A percentile compares a stretch with the other conserved stretches of the same genome.
phyloP scores from a whole-genome alignment of 2,329 filamentous ascomycete genomes.

The Aureobasidium namibiae region DNA sequence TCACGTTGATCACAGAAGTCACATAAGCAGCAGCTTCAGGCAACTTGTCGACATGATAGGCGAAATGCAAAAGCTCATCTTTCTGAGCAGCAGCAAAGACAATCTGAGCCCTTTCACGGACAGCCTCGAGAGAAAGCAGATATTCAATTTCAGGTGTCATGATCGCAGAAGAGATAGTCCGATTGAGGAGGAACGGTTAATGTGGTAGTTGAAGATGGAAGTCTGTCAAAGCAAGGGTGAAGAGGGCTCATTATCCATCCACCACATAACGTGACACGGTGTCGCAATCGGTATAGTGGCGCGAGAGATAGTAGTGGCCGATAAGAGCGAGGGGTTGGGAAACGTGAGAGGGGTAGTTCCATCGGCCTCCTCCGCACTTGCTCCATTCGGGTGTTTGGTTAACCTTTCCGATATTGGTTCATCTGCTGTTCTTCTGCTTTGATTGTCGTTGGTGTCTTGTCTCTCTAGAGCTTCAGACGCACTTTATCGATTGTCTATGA shows the following conservation, averaged over 20 bases:
- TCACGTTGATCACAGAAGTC: slow-evolving; percentile 84
- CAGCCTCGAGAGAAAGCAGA: slow-evolving; percentile 78
- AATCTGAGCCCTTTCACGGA: slow-evolving; percentile 68
- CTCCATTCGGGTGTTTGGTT: background rate
- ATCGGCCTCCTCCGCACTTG: slow-evolving; percentile 6
- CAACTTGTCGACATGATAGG: slow-evolving; percentile 80
- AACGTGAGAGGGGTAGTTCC: slow-evolving; percentile 5
- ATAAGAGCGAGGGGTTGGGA: background rate
- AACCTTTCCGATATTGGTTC: too few relatives aligned
- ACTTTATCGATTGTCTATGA: too few relatives aligned
- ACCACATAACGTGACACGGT: background rate
- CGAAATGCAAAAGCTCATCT: slow-evolving; percentile 76
- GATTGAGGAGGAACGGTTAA: background rate
- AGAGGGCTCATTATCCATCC: background rate
- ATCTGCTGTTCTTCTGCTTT: too few relatives aligned
- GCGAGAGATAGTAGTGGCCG: background rate
- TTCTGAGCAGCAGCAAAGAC: slow-evolving; percentile 68
- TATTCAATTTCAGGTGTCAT: slow-evolving; percentile 39
- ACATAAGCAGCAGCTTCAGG: slow-evolving; percentile 76
- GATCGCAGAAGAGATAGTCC: background rate
- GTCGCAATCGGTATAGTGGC: background rate
- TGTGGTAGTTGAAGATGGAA: background rate
- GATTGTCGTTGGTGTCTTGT: too few relatives aligned
- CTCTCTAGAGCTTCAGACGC: too few relatives aligned
- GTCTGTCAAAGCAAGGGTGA: background rate